phyloP scores from a whole-genome alignment of 1,284 basidiomycete species.

The Naganishia cerealis region DNA sequence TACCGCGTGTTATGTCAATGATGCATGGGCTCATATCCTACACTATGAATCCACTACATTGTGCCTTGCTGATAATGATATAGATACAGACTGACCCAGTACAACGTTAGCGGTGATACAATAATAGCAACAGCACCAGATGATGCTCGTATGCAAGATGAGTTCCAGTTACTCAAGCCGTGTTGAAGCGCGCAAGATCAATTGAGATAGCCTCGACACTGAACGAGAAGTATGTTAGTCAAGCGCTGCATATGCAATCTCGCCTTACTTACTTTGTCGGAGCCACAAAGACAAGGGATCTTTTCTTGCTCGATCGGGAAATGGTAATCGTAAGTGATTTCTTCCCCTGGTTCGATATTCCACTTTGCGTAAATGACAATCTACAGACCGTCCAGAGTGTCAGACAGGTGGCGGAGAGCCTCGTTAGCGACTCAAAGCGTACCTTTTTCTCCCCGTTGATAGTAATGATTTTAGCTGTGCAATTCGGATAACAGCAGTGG shows the following conservation, averaged over 20 bases:
- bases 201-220: slow-evolving; percentile 46
- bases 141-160: background rate
- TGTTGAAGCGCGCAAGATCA: background rate
- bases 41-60: slow-evolving; percentile 15
- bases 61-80: slow-evolving; percentile 17
- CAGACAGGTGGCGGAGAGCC: background rate
- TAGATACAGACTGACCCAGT: slow-evolving; percentile 24
- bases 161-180: background rate
- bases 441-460: slow-evolving; percentile 86
- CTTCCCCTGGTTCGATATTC: slow-evolving; percentile 87
- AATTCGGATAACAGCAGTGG: slow-evolving; percentile 95
- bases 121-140: background rate
- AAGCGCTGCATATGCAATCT: background rate
- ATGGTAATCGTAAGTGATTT: slow-evolving; percentile 93
- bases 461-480: slow-evolving; percentile 96
- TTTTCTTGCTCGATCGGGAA: slow-evolving; percentile 88
- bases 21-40: background rate
- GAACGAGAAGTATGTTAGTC: slow-evolving; percentile 13
- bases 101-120: slow-evolving; percentile 24
- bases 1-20: background rate
- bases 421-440: background rate
- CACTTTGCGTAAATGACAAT: slow-evolving; percentile 98
- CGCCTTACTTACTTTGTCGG: slow-evolving; percentile 23
- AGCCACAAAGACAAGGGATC: slow-evolving; percentile 56
- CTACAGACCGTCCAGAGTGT: slow-evolving; percentile 51